Conservation (phyloP, 768 basidiomycete genomes). For the Auricularia sp. region DNA sequence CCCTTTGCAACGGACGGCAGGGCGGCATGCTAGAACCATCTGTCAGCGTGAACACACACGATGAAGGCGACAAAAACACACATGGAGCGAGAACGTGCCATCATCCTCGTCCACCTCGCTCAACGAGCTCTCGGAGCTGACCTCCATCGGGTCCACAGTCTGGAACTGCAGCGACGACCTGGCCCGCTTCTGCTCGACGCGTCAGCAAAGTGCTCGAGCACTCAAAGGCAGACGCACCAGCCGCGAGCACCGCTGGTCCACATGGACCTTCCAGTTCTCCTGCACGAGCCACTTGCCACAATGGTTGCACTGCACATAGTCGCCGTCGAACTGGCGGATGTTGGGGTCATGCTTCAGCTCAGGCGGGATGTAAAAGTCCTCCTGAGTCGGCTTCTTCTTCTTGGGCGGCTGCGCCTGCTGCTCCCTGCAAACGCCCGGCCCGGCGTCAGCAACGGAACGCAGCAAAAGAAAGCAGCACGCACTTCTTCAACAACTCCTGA, state of each 20-base stretch:
- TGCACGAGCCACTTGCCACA: neutral
- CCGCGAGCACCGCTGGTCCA: neutral
- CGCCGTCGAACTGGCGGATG: neutral
- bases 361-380: neutral
- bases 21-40: neutral
- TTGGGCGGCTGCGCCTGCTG: neutral
- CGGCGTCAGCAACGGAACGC: neutral
- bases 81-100: neutral
- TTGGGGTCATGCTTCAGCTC: neutral
- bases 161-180: neutral
- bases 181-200: neutral
- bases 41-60: no score
- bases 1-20: neutral
- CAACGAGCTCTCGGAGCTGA: neutral
- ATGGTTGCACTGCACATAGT: neutral
- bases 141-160: neutral
- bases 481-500: neutral
- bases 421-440: neutral
- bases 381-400: neutral
- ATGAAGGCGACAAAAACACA: no score
- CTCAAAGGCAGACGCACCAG: neutral
- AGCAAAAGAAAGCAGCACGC: neutral
- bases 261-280: neutral
- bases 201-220: neutral
- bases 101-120: neutral